Evolutionary conservation across 1,284 basidiomycete genomes (phyloP).

Genomic region (Cryptococcus jaspeensis): DNA sequence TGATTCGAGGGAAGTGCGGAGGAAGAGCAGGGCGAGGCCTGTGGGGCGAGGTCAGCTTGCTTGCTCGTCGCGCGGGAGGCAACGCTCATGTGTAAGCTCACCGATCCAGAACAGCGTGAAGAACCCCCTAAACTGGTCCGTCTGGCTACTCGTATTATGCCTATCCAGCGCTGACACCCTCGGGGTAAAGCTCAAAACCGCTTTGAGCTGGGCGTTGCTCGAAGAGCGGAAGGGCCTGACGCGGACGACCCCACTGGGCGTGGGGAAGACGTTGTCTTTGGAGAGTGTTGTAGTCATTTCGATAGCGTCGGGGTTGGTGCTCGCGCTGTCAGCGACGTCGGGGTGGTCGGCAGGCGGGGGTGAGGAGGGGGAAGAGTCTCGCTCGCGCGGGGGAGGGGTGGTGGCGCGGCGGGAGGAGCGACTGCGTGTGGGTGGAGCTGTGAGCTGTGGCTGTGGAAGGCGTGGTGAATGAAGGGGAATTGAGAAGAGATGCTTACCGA

Average conservation of each 20-base stretch:
- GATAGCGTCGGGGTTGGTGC: not conserved
- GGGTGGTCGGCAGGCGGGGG: not conserved
- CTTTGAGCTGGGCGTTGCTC: slow-evolving; percentile 50
- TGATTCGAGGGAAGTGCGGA: slow-evolving; percentile 71
- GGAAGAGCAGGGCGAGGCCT: slow-evolving; percentile 74
- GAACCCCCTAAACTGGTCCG: slow-evolving; percentile 90
- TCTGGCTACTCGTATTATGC: slow-evolving; percentile 65
- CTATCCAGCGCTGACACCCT: slow-evolving; percentile 81
- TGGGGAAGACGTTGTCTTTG: slow-evolving; percentile 36
- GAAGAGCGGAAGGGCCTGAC: slow-evolving; percentile 47
- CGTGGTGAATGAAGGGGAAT: not conserved
- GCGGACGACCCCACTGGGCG: slow-evolving; percentile 37
- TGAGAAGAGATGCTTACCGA: not conserved
- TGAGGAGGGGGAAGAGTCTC: not conserved
- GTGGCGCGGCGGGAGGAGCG: not conserved
- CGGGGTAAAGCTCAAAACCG: slow-evolving; percentile 77
- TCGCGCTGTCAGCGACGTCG: no score
- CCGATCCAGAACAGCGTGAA: slow-evolving; percentile 82
- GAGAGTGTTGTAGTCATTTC: slow-evolving; percentile 38
- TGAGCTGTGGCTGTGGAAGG: no score
- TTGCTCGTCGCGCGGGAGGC: not conserved
- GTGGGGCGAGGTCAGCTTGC: not conserved
- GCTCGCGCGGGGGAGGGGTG: not conserved
- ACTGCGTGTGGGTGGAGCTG: not conserved
- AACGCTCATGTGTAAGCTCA: slow-evolving; percentile 19